Evolutionary conservation across 1,284 basidiomycete genomes (phyloP), one percentile per base, ranked within the genome.

Genomic region (Cronartium ribicola): DNA sequence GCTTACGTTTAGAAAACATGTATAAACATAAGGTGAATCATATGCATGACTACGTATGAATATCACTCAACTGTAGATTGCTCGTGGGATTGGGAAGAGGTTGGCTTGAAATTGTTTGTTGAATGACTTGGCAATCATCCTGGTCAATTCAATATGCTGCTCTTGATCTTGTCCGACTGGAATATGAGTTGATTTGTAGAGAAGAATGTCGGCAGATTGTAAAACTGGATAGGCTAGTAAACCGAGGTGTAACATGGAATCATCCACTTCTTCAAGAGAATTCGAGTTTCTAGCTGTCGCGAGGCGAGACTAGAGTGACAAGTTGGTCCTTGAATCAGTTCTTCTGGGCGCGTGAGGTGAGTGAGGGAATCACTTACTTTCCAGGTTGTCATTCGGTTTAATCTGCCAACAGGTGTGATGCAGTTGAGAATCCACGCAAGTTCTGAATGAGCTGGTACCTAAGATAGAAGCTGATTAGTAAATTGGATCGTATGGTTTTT

Each of bases 111-210:
- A 77, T 14, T 85, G 85, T 4, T 87, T 85, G 80, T 97, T 97
- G 83, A 95, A 96, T 6, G 83, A 83, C 39, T 91, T 87, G 0
- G 91, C 93, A 8, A 96, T 82, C 79, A 94, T 92, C 46, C 92
- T 86, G 37, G 87, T 86, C 0, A 98, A 86, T 80, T 96, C 93
- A 39, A 97, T 85, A 79, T 98, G 94, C 82, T 98, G 94, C 44
- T 88, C 87, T 81, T 97, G 94, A 80, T 98, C 94, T 79, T 97
- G 92, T 29, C 94, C 94, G 1, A 97, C 93, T 0, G 94, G 94
- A 0, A 98, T 91, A 80, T 94, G 90, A 0, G 93, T 96, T 2
- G 92, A 87, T 78, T 86, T 87, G 81, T 97, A 97, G 1, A 89
- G 84, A 10, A 97, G 83, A 65, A 98, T 90, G 79, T 98, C 95